Evolutionary conservation across 140 eudicot species (phyloP).

Genomic region (Oenanthe javanica): DNA sequence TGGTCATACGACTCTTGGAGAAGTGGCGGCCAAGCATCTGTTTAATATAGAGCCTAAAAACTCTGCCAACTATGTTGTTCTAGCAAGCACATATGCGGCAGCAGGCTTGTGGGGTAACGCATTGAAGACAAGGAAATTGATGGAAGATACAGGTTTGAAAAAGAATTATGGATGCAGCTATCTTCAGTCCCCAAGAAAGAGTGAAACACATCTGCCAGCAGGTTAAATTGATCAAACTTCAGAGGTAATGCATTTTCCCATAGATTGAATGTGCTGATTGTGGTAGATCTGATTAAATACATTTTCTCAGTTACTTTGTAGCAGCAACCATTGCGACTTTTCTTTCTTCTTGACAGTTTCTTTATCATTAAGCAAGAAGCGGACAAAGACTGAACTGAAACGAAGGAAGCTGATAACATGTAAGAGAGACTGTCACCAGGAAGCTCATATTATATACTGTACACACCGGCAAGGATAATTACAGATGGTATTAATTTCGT

Average conservation of each 20-base stretch:
- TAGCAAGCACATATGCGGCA: conserved; percentile 57
- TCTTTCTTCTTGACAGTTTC: neutral
- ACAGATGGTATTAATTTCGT: neutral
- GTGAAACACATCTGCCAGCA: neutral
- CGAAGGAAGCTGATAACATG: neutral
- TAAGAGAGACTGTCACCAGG: neutral
- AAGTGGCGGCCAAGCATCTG: conserved; percentile 42
- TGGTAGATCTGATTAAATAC: neutral
- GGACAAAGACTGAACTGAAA: neutral
- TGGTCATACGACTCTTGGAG: conserved; percentile 42
- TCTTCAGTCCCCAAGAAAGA: conserved; percentile 22
- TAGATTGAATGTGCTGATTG: neutral
- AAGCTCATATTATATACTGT: neutral
- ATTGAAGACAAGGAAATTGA: conserved; percentile 30
- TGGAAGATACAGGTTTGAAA: conserved; percentile 27
- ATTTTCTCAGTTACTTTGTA: neutral
- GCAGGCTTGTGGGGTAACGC: conserved; percentile 61
- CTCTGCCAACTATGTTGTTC: conserved; percentile 44
- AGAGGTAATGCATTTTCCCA: neutral
- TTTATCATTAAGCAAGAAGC: neutral
- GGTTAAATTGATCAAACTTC: neutral
- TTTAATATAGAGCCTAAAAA: conserved; percentile 36
- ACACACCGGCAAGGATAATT: neutral
- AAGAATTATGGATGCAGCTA: conserved; percentile 48
- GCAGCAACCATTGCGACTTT: neutral